These are phyloP conservation scores for Chaetomium strumarium DNA, from an alignment of 2,329 filamentous ascomycete species.

Conservation along the genomic window DNA sequence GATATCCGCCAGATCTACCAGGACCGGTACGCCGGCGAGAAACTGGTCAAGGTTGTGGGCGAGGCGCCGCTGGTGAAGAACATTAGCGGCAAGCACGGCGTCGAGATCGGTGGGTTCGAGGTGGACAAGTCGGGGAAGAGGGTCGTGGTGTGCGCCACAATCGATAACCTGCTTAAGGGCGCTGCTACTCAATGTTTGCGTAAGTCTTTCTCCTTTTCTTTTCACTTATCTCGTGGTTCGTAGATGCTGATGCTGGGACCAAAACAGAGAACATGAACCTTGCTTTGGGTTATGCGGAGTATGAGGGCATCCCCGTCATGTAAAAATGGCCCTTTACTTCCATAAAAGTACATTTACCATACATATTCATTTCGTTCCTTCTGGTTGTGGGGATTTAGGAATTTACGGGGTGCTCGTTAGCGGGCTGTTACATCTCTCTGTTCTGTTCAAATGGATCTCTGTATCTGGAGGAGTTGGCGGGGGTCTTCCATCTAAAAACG, in stretches of 20 bases:
- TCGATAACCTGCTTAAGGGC: constrained; percentile 91
- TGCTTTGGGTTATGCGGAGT: constrained; percentile 81
- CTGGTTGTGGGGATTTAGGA: too few relatives aligned
- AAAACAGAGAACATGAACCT: constrained; percentile 82
- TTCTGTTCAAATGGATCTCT: too few relatives aligned
- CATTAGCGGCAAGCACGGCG: constrained; percentile 78
- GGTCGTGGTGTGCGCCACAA: constrained; percentile 89
- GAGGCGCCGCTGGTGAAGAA: constrained; percentile 81
- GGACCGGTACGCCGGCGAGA: constrained; percentile 92
- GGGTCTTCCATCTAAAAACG: too few relatives aligned
- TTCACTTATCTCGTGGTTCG: background rate
- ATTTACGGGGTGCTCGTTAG: too few relatives aligned
- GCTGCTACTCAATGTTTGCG: constrained; percentile 88
- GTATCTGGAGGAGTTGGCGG: too few relatives aligned
- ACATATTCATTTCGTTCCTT: too few relatives aligned
- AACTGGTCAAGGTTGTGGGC: constrained; percentile 85
- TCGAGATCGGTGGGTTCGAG: constrained; percentile 94
- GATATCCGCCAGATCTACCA: constrained; percentile 94
- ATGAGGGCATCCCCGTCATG: constrained; percentile 70
- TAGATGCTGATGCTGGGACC: constrained; percentile 9
- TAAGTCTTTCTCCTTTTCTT: constrained; percentile 44
- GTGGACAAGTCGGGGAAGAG: constrained; percentile 84
- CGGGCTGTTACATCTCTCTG: background rate
- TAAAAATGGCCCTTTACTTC: constrained; percentile 24
- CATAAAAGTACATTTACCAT: too few relatives aligned